Conservation (phyloP, 1,284 basidiomycete genomes). For the Malassezia vespertilionis region DNA sequence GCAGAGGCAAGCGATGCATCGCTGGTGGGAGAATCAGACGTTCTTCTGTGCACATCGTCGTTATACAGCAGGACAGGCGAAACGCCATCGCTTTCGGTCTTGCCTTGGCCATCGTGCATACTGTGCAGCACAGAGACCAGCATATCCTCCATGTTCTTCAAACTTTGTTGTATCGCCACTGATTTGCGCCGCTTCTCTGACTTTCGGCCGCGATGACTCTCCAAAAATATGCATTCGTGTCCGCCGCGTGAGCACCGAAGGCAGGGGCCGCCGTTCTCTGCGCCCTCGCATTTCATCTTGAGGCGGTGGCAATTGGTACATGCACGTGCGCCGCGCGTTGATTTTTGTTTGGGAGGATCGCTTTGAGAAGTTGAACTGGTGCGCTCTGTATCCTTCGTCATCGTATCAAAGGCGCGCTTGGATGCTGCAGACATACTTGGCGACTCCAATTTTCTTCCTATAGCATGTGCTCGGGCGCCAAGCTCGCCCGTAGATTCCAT, state of each 20-base stretch:
- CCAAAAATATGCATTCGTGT: slow-evolving; percentile 44
- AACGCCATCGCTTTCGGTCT: neutral
- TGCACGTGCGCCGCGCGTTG: slow-evolving; percentile 55
- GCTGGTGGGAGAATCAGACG: neutral
- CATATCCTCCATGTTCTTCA: slow-evolving; percentile 45
- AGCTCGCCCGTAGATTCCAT: too few species aligned
- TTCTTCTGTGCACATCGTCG: neutral
- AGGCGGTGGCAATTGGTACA: slow-evolving; percentile 87
- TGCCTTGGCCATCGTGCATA: slow-evolving; percentile 12
- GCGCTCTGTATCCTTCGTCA: too few species aligned
- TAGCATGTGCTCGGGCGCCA: too few species aligned
- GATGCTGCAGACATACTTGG: too few species aligned
- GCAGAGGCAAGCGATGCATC: neutral
- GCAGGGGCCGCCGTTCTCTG: slow-evolving; percentile 81
- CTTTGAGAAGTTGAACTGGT: too few species aligned
- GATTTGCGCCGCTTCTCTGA: slow-evolving; percentile 40
- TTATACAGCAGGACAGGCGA: neutral
- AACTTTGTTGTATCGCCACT: slow-evolving; percentile 38
- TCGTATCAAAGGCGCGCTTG: too few species aligned
- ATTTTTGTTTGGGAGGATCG: slow-evolving; percentile 29
- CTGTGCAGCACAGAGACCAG: slow-evolving; percentile 37
- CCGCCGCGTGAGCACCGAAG: slow-evolving; percentile 52
- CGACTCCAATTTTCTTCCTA: too few species aligned
- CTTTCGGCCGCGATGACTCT: slow-evolving; percentile 45
- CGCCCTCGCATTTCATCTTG: slow-evolving; percentile 96